A percentile compares a stretch with the other conserved stretches of the same genome.
phyloP scores from a whole-genome alignment of 805 yeast genomes.

The Isabelozyma pseudorhagii region DNA sequence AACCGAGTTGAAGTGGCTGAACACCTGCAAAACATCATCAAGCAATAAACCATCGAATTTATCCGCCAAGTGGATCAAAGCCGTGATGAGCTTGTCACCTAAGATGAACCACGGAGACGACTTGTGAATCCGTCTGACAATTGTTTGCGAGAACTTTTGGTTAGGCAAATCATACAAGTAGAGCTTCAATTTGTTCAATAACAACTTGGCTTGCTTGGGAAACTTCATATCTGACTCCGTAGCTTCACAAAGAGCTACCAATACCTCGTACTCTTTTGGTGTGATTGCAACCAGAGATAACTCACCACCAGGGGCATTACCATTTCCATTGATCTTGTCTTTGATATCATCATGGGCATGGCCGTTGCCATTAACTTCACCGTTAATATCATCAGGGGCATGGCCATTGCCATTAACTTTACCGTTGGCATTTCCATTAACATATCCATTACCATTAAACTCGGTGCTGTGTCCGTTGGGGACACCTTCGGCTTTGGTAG shows the following conservation, averaged over 20 bases:
- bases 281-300: constrained; percentile 41
- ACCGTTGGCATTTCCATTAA: no score
- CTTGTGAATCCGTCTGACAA: constrained; percentile 21
- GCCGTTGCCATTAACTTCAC: neutral
- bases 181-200: constrained; percentile 42
- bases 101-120: constrained; percentile 34
- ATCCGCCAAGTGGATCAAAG: constrained; percentile 27
- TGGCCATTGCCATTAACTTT: no score
- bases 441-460: constrained; percentile 2
- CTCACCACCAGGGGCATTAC: neutral
- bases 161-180: constrained; percentile 47
- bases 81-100: constrained; percentile 30
- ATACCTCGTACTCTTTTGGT: constrained; percentile 52
- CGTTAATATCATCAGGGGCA: neutral
- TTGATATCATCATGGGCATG: neutral
- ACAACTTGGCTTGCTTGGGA: constrained; percentile 35
- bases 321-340: neutral
- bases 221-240: constrained; percentile 24
- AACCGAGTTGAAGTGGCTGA: constrained; percentile 21
- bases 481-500: neutral
- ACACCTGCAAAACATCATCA: constrained; percentile 23
- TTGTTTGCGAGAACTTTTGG: constrained; percentile 41
- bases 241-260: constrained; percentile 53
- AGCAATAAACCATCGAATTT: constrained; percentile 16
- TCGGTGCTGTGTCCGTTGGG: constrained; percentile 2